Conservation (phyloP, 805 yeast species). For the Priceomyces castillae region DNA sequence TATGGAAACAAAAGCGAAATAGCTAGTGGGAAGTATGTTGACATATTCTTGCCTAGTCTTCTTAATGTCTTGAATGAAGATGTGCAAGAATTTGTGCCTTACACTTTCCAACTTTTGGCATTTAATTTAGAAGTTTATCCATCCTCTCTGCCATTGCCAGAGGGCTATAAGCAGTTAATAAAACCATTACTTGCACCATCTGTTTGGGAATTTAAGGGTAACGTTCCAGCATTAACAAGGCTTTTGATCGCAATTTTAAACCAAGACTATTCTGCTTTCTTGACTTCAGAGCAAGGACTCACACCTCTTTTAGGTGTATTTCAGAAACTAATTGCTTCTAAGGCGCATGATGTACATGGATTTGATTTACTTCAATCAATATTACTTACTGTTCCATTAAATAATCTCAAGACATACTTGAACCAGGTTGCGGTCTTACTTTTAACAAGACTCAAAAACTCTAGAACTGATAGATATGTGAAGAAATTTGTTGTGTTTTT, state of each 20-base stretch:
- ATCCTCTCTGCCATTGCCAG: slow-evolving; percentile 51
- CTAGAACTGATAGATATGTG: slow-evolving; percentile 79
- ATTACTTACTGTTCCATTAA: slow-evolving; percentile 53
- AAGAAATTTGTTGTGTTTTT: slow-evolving; percentile 64
- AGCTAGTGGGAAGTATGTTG: slow-evolving; percentile 35
- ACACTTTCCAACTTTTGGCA: slow-evolving; percentile 86
- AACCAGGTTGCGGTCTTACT: slow-evolving; percentile 74
- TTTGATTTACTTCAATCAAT: slow-evolving; percentile 79
- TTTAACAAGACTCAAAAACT: slow-evolving; percentile 74
- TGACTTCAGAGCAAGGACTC: slow-evolving; percentile 35
- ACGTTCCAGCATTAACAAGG: slow-evolving; percentile 89
- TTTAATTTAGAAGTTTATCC: slow-evolving; percentile 67
- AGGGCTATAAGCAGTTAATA: slow-evolving; percentile 59
- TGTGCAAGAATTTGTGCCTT: slow-evolving; percentile 92
- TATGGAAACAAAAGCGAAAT: slow-evolving; percentile 33
- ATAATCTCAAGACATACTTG: slow-evolving; percentile 49
- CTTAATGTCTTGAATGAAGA: slow-evolving; percentile 72
- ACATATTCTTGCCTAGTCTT: slow-evolving; percentile 61
- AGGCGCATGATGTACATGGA: slow-evolving; percentile 75
- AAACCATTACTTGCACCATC: slow-evolving; percentile 85
- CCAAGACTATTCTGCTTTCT: slow-evolving; percentile 44
- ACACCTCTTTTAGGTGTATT: slow-evolving; percentile 93
- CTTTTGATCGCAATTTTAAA: slow-evolving; percentile 64
- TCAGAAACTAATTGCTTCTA: slow-evolving; percentile 87
- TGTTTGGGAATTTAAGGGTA: slow-evolving; percentile 92